Base-by-base conservation (phyloP, 805 yeast genomes). In the Allodekkera sacchari region DNA sequence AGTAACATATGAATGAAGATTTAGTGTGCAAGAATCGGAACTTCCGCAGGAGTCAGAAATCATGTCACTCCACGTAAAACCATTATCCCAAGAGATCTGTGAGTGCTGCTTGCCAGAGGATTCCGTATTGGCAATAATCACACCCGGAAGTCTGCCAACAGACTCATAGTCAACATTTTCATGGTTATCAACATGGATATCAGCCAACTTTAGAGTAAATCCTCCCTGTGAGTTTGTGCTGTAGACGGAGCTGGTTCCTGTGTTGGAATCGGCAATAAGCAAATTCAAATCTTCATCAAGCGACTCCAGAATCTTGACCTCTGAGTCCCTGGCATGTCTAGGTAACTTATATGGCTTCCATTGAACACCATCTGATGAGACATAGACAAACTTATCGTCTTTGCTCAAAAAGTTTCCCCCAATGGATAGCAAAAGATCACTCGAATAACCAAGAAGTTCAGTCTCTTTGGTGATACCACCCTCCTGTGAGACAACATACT, bases 161-260 rank as follows among this genome's bases (percentile, higher is more conserved):
- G 64, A 42, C 38, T 68, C 72, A 36, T 57, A 67, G 39, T 65
- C 71, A 27, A 63, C 66, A 41, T 45, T 57, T 0, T 70, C 69
- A 12, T 29, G 32, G 4, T 29, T 14, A 33, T 63, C 53, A 32
- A 66, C 43, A 17, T 32, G 22, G 26, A 42, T 12, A 7, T 28
- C 13, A 4, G 31, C 26, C 22, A 38, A 30, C 14, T 24, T 32
- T n/a, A 33, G 9, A 7, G 27, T 31, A 20, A 42, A 28, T 18
- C 32, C 28, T 4, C 28, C n/a, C 10, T 29, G 14, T n/a, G 22
- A 33, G 21, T 28, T 35, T 3, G 36, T 28, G 2, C 22, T 20
- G 19, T 19, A 32, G 5, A 35, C n/a, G 13, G 25, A 16, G 12
- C 38, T 33, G 3, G 36, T 13, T 5, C 32, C 36, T 1, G 31